These are phyloP conservation scores for Psilocybe tampanensis DNA, from an alignment of 768 basidiomycete species.

Conservation along the genomic window DNA sequence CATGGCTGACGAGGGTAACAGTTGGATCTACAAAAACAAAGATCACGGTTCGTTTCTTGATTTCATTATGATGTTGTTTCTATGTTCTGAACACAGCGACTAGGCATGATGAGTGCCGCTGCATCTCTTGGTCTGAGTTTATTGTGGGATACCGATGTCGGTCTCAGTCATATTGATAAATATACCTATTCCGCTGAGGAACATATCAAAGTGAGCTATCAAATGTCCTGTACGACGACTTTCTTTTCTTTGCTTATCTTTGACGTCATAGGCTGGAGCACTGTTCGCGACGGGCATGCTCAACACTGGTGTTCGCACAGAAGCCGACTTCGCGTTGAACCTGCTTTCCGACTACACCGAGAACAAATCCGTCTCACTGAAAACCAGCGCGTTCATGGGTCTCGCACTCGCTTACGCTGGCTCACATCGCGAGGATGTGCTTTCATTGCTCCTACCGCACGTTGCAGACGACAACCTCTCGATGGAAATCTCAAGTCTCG, in stretches of 20 bases:
- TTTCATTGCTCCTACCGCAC: constrained; percentile 74
- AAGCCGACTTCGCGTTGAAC: constrained; percentile 91
- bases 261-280: constrained; percentile 70
- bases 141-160: constrained; percentile 95
- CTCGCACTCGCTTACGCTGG: constrained; percentile 94
- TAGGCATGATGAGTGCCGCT: constrained; percentile 95
- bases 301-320: constrained; percentile 86
- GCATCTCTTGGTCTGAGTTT: constrained; percentile 92
- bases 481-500: constrained; percentile 88
- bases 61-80: neutral
- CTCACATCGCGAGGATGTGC: constrained; percentile 86
- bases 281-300: constrained; percentile 93
- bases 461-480: constrained; percentile 80
- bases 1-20: constrained; percentile 92
- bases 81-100: constrained; percentile 1
- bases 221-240: too few species aligned
- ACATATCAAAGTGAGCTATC: constrained; percentile 77
- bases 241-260: neutral
- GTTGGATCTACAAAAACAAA: constrained; percentile 99
- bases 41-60: constrained; percentile 83
- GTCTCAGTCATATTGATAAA: constrained; percentile 93
- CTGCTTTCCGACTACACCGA: constrained; percentile 89
- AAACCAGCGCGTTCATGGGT: constrained; percentile 88
- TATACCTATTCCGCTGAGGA: constrained; percentile 97
- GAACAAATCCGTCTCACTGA: constrained; percentile 81